Conservation (phyloP, 2,329 filamentous ascomycete genomes). For the Hymenoscyphus infarciens region DNA sequence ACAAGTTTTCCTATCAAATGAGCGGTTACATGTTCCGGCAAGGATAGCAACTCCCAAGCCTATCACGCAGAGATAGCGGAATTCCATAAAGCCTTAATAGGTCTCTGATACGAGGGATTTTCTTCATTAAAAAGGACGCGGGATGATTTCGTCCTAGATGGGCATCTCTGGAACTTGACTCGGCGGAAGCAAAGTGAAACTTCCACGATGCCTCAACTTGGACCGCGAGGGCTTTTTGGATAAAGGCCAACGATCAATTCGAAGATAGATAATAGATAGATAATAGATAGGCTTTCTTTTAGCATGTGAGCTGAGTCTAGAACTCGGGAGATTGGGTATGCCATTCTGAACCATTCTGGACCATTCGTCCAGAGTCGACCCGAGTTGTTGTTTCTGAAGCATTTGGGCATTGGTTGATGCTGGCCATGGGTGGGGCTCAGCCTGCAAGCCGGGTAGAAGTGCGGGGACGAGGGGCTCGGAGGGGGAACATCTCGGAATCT, state of each 20-base stretch:
- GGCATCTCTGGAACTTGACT: neutral
- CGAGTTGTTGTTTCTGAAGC: neutral
- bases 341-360: neutral
- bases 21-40: conserved; percentile 2
- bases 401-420: conserved; percentile 1
- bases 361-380: neutral
- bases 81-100: neutral
- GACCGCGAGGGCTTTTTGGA: neutral
- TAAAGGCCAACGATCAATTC: neutral
- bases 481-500: neutral
- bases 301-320: neutral
- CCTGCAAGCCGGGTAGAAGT: neutral
- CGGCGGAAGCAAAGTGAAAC: neutral
- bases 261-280: neutral
- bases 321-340: too few relatives aligned
- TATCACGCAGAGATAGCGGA: neutral
- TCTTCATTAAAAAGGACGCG: conserved; percentile 1
- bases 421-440: neutral
- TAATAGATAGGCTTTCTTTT: neutral
- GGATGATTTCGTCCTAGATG: conserved; percentile 1
- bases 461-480: too few relatives aligned
- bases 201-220: conserved; percentile 1
- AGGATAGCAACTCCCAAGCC: neutral
- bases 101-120: conserved; percentile 1
- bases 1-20: neutral